phyloP scores from a whole-genome alignment of 1,139 yeast genomes.

The Blastobotrys arbuscula region DNA sequence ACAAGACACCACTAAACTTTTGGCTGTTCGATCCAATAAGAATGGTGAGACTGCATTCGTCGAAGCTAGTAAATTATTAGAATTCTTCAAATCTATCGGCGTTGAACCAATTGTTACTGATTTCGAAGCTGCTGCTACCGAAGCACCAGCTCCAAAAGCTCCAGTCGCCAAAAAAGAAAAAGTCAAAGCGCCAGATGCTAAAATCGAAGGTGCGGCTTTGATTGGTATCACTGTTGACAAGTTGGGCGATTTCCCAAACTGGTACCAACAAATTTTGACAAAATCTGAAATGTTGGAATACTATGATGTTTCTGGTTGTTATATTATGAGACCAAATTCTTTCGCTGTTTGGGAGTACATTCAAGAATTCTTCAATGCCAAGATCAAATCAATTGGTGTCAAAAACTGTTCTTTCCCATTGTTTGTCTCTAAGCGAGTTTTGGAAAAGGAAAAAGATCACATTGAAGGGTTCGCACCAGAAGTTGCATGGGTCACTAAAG shows the following conservation, averaged over 20 bases:
- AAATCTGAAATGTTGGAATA: slow-evolving; percentile 97
- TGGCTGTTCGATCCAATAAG: slow-evolving; percentile 56
- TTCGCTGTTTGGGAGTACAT: slow-evolving; percentile 93
- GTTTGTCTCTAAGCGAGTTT: slow-evolving; percentile 89
- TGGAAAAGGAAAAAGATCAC: slow-evolving; percentile 97
- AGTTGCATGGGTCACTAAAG: slow-evolving; percentile 99
- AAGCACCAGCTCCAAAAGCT: slow-evolving; percentile 34
- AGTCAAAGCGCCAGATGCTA: slow-evolving; percentile 29
- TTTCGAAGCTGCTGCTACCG: slow-evolving; percentile 47
- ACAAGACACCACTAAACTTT: slow-evolving; percentile 8
- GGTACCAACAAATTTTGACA: slow-evolving; percentile 94
- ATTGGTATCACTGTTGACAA: slow-evolving; percentile 96
- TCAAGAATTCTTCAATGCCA: slow-evolving; percentile 76
- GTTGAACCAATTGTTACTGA: slow-evolving; percentile 62
- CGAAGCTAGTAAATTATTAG: slow-evolving; percentile 46
- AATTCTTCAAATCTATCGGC: slow-evolving; percentile 52
- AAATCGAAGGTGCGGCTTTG: slow-evolving; percentile 81
- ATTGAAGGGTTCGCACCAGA: slow-evolving; percentile 99
- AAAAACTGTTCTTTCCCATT: slow-evolving; percentile 96
- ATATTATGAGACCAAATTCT: slow-evolving; percentile 94
- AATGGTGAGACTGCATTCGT: slow-evolving; percentile 50
- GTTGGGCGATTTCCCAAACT: slow-evolving; percentile 83
- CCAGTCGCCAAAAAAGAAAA: slow-evolving; percentile 13
- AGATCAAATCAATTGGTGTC: slow-evolving; percentile 84
- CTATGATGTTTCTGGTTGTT: slow-evolving; percentile 98